Percentiles rank a stretch among this genome's conserved stretches.
phyloP scores from a whole-genome alignment of 2,329 filamentous ascomycete species.

The Botrytis byssoidea region DNA sequence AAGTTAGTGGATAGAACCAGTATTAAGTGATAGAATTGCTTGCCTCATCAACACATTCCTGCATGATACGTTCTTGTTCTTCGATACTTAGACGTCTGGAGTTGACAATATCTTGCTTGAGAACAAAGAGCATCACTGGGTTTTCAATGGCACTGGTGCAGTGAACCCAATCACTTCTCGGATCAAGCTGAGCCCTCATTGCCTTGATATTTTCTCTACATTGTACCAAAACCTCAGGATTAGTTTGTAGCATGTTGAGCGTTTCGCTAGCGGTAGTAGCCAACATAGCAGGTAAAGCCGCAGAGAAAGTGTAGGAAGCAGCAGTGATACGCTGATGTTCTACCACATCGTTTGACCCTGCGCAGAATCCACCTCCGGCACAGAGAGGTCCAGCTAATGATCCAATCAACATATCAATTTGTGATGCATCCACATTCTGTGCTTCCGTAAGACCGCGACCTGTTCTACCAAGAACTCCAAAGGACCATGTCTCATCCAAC shows the following conservation, averaged over 20 bases:
- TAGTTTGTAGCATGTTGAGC: slow-evolving; percentile 79
- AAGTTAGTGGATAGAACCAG: slow-evolving; percentile 5
- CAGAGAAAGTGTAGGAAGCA: slow-evolving; percentile 91
- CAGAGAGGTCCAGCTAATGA: slow-evolving; percentile 87
- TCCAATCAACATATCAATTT: slow-evolving; percentile 96
- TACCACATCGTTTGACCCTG: slow-evolving; percentile 85
- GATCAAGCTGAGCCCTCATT: slow-evolving; percentile 85
- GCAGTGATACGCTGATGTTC: slow-evolving; percentile 95
- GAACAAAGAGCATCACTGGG: slow-evolving; percentile 76
- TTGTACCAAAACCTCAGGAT: slow-evolving; percentile 74
- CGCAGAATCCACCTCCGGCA: slow-evolving; percentile 93
- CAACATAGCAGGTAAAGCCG: slow-evolving; percentile 87
- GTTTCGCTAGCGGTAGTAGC: slow-evolving; percentile 96
- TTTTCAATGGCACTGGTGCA: slow-evolving; percentile 83
- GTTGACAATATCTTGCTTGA: slow-evolving; percentile 80
- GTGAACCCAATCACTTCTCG: slow-evolving; percentile 86
- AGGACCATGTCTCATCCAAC: slow-evolving; percentile 96
- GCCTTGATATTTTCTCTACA: slow-evolving; percentile 83
- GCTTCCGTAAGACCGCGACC: slow-evolving; percentile 92
- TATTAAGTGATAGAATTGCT: slow-evolving; percentile 33
- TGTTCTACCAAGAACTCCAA: slow-evolving; percentile 87
- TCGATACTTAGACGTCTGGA: slow-evolving; percentile 64
- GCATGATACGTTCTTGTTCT: slow-evolving; percentile 81
- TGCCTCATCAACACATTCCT: slow-evolving; percentile 97
- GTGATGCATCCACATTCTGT: slow-evolving; percentile 89